Evolutionary conservation across 116 monocot species (phyloP).

Genomic region (Phalaenopsis hybrid): DNA sequence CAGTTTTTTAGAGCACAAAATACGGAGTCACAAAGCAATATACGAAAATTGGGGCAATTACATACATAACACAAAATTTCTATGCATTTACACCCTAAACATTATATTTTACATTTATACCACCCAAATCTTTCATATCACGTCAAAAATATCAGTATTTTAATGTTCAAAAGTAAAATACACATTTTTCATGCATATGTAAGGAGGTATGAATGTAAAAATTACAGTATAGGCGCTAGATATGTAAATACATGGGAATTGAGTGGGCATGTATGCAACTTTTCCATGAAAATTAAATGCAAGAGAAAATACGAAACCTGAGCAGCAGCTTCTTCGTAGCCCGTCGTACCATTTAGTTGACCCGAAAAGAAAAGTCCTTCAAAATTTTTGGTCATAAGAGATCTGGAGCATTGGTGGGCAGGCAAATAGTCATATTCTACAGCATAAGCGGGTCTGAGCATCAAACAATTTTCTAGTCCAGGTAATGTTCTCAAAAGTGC

Average conservation of each 20-base stretch:
- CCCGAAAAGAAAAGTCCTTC: conserved; percentile 96
- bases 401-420: conserved; percentile 87
- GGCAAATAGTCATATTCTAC: conserved; percentile 95
- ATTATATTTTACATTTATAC: too few species aligned
- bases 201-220: too few species aligned
- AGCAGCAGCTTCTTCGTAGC: conserved; percentile 99
- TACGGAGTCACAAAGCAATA: not conserved
- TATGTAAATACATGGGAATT: too few species aligned
- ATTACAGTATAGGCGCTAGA: too few species aligned
- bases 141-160: too few species aligned
- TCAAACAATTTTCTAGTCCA: conserved; percentile 79
- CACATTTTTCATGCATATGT: too few species aligned
- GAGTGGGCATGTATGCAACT: too few species aligned
- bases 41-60: not conserved
- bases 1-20: not conserved
- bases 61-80: too few species aligned
- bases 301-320: conserved; percentile 45
- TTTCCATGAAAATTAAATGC: not conserved
- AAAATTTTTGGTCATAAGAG: conserved; percentile 92
- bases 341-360: conserved; percentile 97
- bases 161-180: too few species aligned
- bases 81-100: too few species aligned
- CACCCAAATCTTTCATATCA: too few species aligned
- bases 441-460: conserved; percentile 91
- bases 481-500: conserved; percentile 86